phyloP scores from a whole-genome alignment of 768 basidiomycete genomes.

The Pisolithus albus region DNA sequence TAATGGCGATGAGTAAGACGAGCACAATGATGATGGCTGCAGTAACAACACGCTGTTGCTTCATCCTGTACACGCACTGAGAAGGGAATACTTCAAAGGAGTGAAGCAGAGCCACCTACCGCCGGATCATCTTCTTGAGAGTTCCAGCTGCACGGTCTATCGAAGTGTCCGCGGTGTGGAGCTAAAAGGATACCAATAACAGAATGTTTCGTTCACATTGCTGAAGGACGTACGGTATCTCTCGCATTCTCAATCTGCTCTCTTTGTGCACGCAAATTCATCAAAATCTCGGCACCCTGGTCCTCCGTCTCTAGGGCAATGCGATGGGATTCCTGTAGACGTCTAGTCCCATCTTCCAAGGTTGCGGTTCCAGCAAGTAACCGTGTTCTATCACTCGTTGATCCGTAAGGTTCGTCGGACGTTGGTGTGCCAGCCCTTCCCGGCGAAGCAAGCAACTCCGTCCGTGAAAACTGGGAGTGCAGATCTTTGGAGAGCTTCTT shows the following conservation, averaged over 20 bases:
- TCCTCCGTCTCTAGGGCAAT: conserved; percentile 95
- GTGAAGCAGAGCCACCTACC: conserved; percentile 46
- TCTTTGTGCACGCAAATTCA: conserved; percentile 77
- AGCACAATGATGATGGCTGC: conserved; percentile 81
- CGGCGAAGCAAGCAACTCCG: conserved; percentile 66
- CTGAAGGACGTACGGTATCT: conserved; percentile 57
- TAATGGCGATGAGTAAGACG: conserved; percentile 72
- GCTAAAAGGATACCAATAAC: conserved; percentile 34
- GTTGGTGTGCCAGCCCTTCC: conserved; percentile 28
- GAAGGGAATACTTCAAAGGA: neutral
- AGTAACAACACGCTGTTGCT: conserved; percentile 89
- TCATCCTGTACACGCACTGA: conserved; percentile 63
- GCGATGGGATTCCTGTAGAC: conserved; percentile 85
- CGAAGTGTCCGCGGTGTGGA: conserved; percentile 77
- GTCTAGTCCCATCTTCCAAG: conserved; percentile 76
- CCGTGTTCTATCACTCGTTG: conserved; percentile 67
- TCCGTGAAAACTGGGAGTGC: conserved; percentile 60
- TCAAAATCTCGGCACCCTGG: conserved; percentile 87
- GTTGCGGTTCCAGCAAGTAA: conserved; percentile 71
- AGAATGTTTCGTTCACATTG: neutral
- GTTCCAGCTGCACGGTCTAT: conserved; percentile 91
- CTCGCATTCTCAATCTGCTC: conserved; percentile 93
- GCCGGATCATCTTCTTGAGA: conserved; percentile 90
- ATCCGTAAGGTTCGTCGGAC: conserved; percentile 77
- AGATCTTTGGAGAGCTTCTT: conserved; percentile 79